Evolutionary conservation across 148 eudicot species (phyloP).

Genomic region (Bassia scoparia): DNA sequence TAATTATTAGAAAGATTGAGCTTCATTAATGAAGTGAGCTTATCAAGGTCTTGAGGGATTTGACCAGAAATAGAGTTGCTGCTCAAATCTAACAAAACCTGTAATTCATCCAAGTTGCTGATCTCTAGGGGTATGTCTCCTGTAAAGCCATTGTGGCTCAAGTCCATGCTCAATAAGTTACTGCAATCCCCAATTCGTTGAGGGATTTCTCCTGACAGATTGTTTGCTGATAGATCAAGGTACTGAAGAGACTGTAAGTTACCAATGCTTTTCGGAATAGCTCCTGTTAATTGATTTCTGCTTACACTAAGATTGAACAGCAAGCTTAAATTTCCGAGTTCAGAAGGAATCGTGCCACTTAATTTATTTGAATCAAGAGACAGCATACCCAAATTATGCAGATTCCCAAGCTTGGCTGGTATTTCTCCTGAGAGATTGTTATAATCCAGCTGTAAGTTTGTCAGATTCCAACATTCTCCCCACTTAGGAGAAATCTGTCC

Average conservation of each 20-base stretch:
- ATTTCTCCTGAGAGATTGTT: conserved; percentile 46
- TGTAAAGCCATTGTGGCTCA: conserved; percentile 57
- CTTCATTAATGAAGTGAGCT: conserved; percentile 41
- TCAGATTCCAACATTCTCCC: conserved; percentile 53
- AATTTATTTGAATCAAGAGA: conserved; percentile 30
- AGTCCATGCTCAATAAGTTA: conserved; percentile 46
- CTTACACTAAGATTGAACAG: conserved; percentile 50
- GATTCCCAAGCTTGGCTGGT: conserved; percentile 39
- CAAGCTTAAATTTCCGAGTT: conserved; percentile 38
- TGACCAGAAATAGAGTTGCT: conserved; percentile 61
- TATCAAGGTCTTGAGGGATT: conserved; percentile 49
- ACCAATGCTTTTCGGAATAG: conserved; percentile 54
- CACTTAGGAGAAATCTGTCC: conserved; percentile 63
- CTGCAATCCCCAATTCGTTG: conserved; percentile 44
- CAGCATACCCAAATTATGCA: conserved; percentile 22
- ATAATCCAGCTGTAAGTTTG: conserved; percentile 38
- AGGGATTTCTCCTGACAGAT: conserved; percentile 52
- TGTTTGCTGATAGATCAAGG: conserved; percentile 70
- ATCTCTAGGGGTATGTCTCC: conserved; percentile 68
- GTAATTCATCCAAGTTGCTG: conserved; percentile 49
- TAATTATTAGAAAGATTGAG: conserved; percentile 72
- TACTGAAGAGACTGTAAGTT: conserved; percentile 37
- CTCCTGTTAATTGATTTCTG: conserved; percentile 54
- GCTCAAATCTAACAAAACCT: conserved; percentile 61
- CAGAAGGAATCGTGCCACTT: conserved; percentile 36